Percentiles rank a stretch among this genome's conserved stretches.
phyloP scores from a whole-genome alignment of 305 asterid species.

The Fraxinus sp. region DNA sequence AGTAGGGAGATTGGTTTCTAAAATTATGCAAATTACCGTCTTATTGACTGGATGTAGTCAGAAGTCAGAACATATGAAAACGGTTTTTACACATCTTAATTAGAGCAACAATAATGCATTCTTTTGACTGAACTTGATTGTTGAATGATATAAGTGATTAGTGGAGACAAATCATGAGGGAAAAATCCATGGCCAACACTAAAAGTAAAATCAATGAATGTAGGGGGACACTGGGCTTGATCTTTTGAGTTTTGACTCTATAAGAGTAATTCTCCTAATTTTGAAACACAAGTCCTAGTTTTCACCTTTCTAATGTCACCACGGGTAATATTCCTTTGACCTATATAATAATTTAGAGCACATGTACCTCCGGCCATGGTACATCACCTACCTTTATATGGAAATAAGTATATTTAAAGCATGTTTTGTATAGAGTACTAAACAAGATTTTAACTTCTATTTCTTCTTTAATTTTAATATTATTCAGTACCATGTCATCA shows the following conservation, averaged over 20 bases:
- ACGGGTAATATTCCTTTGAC: neutral
- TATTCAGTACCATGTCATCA: neutral
- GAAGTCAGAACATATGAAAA: neutral
- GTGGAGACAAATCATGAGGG: neutral
- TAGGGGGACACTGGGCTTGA: neutral
- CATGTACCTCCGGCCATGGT: neutral
- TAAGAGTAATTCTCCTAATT: neutral
- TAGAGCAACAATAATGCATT: neutral
- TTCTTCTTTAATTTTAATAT: neutral
- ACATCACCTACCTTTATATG: neutral
- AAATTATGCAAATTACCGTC: neutral
- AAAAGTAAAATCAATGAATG: neutral
- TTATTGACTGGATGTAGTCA: neutral
- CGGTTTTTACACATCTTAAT: neutral
- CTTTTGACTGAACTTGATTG: neutral
- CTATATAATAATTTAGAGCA: neutral
- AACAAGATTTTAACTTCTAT: neutral
- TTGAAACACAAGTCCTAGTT: neutral
- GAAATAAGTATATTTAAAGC: neutral
- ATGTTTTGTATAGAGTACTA: neutral
- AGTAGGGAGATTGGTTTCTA: neutral
- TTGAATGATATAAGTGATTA: neutral
- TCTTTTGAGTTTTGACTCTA: neutral
- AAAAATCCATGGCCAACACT: neutral
- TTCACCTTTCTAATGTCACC: neutral